phyloP scores from a whole-genome alignment of 176 grass and related monocot species.

The Oryza coarctata region DNA sequence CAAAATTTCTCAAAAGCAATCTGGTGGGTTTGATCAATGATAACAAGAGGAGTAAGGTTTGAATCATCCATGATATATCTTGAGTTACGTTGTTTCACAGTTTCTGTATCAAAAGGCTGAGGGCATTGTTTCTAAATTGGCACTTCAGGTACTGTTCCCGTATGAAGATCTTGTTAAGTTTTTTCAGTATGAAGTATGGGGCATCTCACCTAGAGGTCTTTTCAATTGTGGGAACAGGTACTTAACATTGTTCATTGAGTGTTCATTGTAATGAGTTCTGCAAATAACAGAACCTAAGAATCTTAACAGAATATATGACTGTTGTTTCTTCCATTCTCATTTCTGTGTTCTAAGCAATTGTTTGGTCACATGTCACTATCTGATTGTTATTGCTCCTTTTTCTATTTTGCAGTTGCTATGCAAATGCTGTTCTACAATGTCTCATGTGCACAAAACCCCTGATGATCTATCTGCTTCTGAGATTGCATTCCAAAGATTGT shows the following conservation, averaged over 20 bases:
- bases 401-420: slow-evolving; percentile 80
- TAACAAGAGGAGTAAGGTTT: slow-evolving; percentile 89
- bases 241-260: neutral
- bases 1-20: slow-evolving; percentile 82
- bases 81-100: neutral
- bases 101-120: slow-evolving; percentile 36
- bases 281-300: neutral
- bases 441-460: slow-evolving; percentile 93
- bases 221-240: slow-evolving; percentile 99
- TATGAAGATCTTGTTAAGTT: slow-evolving; percentile 96
- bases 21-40: slow-evolving; percentile 93
- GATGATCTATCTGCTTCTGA: slow-evolving; percentile 94
- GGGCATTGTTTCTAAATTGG: slow-evolving; percentile 42
- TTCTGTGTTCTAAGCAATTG: slow-evolving; percentile 10
- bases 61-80: slow-evolving; percentile 25
- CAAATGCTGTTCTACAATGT: slow-evolving; percentile 99
- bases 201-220: slow-evolving; percentile 86
- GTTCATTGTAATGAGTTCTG: slow-evolving; percentile 15
- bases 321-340: neutral
- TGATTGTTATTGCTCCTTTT: slow-evolving; percentile 20
- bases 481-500: slow-evolving; percentile 96
- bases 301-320: neutral
- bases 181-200: slow-evolving; percentile 80
- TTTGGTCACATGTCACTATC: slow-evolving; percentile 17
- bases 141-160: slow-evolving; percentile 70